Base-by-base conservation (phyloP, 176 grass and related monocot species). In the Avena sativa region DNA sequence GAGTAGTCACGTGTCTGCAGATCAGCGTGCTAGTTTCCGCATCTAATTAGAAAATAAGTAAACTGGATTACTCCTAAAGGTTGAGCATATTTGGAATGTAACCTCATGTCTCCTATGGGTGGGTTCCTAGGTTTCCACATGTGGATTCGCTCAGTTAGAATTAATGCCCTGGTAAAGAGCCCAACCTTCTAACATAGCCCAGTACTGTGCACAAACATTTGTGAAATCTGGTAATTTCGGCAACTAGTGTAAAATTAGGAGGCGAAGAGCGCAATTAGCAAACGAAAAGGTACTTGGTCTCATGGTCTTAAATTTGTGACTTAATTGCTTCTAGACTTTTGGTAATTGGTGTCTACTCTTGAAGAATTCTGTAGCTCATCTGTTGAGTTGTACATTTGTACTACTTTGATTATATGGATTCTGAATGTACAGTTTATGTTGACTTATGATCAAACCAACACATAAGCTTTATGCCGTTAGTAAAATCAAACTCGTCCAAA, bases 381-480 rank as follows among this genome's bases (percentile, higher is more conserved):
- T 25, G 8, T 40, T 86, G 57, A 38, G 78, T 51, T 76, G 50
- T 89, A 43, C 11, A 53, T 75, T 52, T 26, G n/a, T 74, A 26
- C 46, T 74, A 61, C 26, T 52, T 60, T 36, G 30, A 52, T 53
- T 19, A 47, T 71, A 68, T 57, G 71, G n/a, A 68, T 78, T 65
- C 52, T 28, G 40, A 82, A 6, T 66, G 46, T 49, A 82, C 6
- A 30, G 21, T 72, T 4, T 85, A 9, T 80, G 6, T 55, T 52
- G 38, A 38, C 23, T 83, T 60, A 59, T 71, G 17, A 70, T 14
- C 30, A 68, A 23, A 12, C 43, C 11, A 28, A 14, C 4, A 14
- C 58, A 30, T 15, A 28, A 6, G 21, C 5, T 82, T 53, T 55
- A 53, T 56, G 23, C 36, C 55, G 12, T 79, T 82, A 71, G 15